Conservation (phyloP, 140 eudicot genomes). For the Senecio squalidus region DNA sequence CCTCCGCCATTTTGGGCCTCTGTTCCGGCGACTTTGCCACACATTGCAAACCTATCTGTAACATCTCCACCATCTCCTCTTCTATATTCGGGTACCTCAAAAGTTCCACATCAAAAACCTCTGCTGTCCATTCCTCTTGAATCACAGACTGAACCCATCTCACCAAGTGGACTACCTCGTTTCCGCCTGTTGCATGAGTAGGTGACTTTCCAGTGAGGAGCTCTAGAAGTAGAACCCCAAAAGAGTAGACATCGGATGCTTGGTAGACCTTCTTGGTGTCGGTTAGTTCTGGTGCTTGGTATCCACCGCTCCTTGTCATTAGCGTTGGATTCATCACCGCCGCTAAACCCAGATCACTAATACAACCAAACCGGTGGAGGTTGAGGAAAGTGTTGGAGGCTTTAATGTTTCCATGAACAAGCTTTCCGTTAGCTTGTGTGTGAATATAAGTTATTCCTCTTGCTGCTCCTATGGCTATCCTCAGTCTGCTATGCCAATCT, state of each 20-base stretch:
- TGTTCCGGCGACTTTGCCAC: constrained; percentile 60
- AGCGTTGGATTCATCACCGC: constrained; percentile 43
- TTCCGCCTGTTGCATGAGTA: constrained; percentile 42
- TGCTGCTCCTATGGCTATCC: constrained; percentile 74
- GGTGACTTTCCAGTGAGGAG: constrained; percentile 89
- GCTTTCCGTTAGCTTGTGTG: constrained; percentile 48
- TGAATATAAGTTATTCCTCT: constrained; percentile 83
- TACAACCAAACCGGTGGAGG: constrained; percentile 48
- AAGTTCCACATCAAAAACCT: constrained; percentile 83
- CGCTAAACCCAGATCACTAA: constrained; percentile 66
- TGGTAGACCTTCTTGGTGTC: constrained; percentile 58
- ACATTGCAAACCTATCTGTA: constrained; percentile 79
- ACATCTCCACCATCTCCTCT: constrained; percentile 86
- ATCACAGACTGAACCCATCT: constrained; percentile 89
- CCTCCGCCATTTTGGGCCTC: constrained; percentile 75
- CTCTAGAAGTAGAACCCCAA: constrained; percentile 72
- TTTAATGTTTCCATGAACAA: constrained; percentile 88
- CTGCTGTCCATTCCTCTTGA: constrained; percentile 94
- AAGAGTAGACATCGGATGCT: constrained; percentile 76
- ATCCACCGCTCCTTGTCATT: constrained; percentile 37
- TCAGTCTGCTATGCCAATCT: constrained; percentile 79
- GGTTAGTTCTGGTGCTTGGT: constrained; percentile 73
- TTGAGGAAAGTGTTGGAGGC: constrained; percentile 80
- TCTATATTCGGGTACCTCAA: constrained; percentile 72
- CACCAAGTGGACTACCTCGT: constrained; percentile 66